phyloP scores from a whole-genome alignment of 345 rosid species.

The Eucalyptus camaldulensis region DNA sequence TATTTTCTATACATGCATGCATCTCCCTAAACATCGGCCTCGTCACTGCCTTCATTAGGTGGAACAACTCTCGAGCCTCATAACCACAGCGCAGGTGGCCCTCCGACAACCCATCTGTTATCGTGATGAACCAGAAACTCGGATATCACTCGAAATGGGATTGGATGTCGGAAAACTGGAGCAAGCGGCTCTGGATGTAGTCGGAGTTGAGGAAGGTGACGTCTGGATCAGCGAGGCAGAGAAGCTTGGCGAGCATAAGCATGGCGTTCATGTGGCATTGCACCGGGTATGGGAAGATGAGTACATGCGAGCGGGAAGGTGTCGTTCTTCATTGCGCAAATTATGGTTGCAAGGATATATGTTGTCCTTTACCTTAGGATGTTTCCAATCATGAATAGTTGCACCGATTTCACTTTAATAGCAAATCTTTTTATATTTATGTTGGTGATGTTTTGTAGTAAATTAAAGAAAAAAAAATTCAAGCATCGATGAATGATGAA shows the following conservation, averaged over 20 bases:
- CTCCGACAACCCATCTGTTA: conserved; percentile 12
- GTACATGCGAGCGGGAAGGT: conserved; percentile 10
- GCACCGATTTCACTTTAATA: background rate
- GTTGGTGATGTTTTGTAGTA: background rate
- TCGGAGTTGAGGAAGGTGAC: conserved; percentile 47
- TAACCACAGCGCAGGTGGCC: conserved; percentile 4
- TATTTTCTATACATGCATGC: background rate
- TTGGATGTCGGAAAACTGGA: conserved; percentile 2
- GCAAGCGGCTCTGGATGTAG: conserved; percentile 16
- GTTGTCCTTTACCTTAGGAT: background rate
- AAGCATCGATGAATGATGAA: rapidly evolving
- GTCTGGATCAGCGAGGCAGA: conserved; percentile 20
- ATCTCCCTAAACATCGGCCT: background rate
- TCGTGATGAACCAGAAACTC: conserved; percentile 10
- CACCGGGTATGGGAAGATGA: conserved; percentile 42
- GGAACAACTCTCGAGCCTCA: background rate
- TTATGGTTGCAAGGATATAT: background rate
- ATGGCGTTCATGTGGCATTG: conserved; percentile 59
- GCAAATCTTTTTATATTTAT: background rate
- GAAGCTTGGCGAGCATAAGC: conserved; percentile 52
- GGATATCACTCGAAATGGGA: conserved; percentile 1
- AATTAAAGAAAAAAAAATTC: background rate
- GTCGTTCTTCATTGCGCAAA: background rate
- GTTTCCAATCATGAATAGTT: background rate
- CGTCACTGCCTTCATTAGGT: background rate